phyloP scores from a whole-genome alignment of 345 rosid species.

The Psidium guajava region DNA sequence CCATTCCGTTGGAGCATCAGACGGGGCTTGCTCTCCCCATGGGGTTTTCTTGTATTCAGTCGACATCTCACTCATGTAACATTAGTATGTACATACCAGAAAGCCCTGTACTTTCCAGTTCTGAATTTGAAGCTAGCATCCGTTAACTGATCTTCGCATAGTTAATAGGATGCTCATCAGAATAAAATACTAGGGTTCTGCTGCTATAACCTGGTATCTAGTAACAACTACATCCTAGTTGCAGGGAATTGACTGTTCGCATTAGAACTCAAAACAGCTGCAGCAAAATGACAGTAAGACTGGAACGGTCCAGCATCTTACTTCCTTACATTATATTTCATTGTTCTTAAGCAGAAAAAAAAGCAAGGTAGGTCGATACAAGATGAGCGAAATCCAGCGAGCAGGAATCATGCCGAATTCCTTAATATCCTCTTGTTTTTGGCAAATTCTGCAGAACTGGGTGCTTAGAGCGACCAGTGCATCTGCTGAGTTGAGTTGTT shows the following conservation, averaged over 20 bases:
- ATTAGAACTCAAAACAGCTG: background rate
- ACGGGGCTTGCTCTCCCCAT: background rate
- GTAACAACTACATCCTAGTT: background rate
- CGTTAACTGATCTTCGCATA: background rate
- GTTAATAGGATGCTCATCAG: background rate
- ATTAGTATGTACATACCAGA: background rate
- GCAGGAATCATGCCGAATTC: background rate
- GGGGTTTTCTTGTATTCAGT: background rate
- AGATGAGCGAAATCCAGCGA: background rate
- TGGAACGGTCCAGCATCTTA: background rate
- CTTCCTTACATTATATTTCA: background rate
- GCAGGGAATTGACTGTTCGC: background rate
- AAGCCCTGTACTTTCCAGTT: background rate
- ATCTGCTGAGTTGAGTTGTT: constrained; percentile 49
- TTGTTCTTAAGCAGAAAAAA: background rate
- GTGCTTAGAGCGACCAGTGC: constrained; percentile 59
- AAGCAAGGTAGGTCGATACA: background rate
- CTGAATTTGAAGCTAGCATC: background rate
- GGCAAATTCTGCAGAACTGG: background rate
- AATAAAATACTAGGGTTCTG: background rate
- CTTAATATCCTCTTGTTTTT: background rate
- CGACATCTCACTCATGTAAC: background rate
- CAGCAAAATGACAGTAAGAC: background rate
- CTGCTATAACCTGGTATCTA: background rate
- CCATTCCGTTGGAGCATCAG: background rate